Percentiles rank a stretch among this genome's conserved stretches.
Conservation (phyloP, 352 stramenopile species). For the Phytophthora fragariae region DNA sequence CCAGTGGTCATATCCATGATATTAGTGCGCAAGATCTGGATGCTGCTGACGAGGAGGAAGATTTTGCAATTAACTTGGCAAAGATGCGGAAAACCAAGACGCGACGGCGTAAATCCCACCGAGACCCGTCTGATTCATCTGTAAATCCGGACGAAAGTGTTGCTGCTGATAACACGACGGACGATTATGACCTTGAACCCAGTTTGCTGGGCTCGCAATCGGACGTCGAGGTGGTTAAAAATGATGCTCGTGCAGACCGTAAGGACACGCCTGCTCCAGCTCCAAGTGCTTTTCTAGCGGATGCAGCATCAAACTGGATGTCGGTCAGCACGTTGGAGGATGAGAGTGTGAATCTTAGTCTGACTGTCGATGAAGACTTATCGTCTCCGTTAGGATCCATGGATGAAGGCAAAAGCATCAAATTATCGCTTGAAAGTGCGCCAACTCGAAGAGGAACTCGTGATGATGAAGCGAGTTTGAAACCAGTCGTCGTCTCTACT, state of each 20-base stretch:
- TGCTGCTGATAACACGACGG: neutral
- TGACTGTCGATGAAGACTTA: slow-evolving; percentile 17
- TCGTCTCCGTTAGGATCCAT: slow-evolving; percentile 4
- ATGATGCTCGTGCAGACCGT: neutral
- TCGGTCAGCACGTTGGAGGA: slow-evolving; percentile 19
- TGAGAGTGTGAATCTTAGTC: slow-evolving; percentile 13
- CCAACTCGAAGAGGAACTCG: neutral
- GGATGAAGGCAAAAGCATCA: slow-evolving; percentile 1
- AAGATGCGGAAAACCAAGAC: slow-evolving; percentile 50
- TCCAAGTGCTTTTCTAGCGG: slow-evolving; percentile 15
- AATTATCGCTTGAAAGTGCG: neutral
- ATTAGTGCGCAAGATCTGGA: neutral
- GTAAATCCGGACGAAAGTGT: slow-evolving; percentile 10
- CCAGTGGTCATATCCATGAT: neutral
- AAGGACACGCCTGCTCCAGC: neutral
- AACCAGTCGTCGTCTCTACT: neutral
- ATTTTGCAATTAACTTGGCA: slow-evolving; percentile 53
- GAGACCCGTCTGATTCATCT: slow-evolving; percentile 3
- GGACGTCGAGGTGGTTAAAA: slow-evolving; percentile 1
- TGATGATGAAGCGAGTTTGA: neutral
- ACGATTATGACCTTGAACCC: slow-evolving; percentile 10
- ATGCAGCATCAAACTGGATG: slow-evolving; percentile 41
- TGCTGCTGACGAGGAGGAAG: slow-evolving; percentile 44
- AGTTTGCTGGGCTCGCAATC: slow-evolving; percentile 4
- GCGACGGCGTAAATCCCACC: slow-evolving; percentile 26